Evolutionary conservation across 768 basidiomycete species (phyloP).

Genomic region (Rhizopogon sp.): DNA sequence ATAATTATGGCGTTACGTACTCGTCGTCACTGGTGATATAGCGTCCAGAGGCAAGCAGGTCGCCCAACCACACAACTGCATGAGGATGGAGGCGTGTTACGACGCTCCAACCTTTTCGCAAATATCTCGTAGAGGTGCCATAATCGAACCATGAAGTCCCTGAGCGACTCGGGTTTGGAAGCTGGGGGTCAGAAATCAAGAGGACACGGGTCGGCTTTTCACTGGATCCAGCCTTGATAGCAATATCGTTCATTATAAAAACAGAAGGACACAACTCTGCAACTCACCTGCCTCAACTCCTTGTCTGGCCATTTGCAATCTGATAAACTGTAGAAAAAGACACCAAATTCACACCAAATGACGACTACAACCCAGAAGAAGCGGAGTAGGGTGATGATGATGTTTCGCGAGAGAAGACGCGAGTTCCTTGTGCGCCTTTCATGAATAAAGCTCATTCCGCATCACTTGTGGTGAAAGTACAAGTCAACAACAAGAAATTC

Average conservation of each 20-base stretch:
- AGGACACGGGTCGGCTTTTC: conserved; percentile 50
- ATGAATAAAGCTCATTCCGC: conserved; percentile 23
- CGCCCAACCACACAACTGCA: conserved; percentile 70
- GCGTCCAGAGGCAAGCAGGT: conserved; percentile 67
- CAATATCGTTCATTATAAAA: conserved; percentile 2
- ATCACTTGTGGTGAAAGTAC: conserved; percentile 12
- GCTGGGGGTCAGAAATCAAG: conserved; percentile 65
- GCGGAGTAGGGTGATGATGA: conserved; percentile 40
- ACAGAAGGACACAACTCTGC: conserved; percentile 3
- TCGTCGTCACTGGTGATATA: conserved; percentile 43
- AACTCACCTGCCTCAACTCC: conserved; percentile 22
- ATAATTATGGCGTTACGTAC: conserved; percentile 25
- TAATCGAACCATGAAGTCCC: conserved; percentile 36
- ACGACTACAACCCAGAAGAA: conserved; percentile 51
- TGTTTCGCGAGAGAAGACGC: conserved; percentile 21
- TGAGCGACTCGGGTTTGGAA: conserved; percentile 34
- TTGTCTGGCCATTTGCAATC: conserved; percentile 56
- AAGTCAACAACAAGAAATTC: too few species aligned
- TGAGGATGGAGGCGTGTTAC: conserved; percentile 53
- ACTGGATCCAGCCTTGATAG: conserved; percentile 9
- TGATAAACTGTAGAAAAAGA: conserved; percentile 54
- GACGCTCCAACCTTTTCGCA: conserved; percentile 70
- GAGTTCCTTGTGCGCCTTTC: conserved; percentile 22
- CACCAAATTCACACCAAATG: conserved; percentile 61
- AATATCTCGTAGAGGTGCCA: conserved; percentile 48